Conservation (phyloP, 2,329 filamentous ascomycete genomes). For the Apiospora arundinis region DNA sequence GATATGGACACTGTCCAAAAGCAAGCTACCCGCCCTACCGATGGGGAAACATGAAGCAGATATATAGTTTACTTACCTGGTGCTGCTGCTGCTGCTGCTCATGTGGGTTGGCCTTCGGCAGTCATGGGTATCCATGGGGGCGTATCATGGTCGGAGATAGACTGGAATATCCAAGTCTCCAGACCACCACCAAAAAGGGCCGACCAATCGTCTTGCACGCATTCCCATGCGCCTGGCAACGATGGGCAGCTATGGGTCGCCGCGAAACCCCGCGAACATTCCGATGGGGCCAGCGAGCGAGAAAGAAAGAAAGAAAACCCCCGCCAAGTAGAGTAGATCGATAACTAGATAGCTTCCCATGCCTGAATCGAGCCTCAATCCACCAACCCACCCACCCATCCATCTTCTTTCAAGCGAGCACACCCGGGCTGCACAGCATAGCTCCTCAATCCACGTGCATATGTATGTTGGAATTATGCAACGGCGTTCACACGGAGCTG, state of each 20-base stretch:
- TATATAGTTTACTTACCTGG: neutral
- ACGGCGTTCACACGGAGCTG: neutral
- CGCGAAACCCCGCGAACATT: constrained; percentile 18
- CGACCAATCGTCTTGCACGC: constrained; percentile 12
- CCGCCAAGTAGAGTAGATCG: neutral
- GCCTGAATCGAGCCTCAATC: neutral
- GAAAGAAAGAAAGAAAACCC: neutral
- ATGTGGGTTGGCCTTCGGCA: neutral
- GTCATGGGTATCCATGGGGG: constrained; percentile 9
- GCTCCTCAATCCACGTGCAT: neutral
- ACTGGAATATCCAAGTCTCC: neutral
- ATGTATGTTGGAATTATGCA: neutral
- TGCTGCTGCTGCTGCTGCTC: neutral
- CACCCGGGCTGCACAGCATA: neutral
- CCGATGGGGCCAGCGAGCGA: neutral
- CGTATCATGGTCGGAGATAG: neutral
- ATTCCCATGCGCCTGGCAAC: constrained; percentile 5
- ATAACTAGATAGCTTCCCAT: neutral
- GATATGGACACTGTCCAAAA: neutral
- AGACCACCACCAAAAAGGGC: neutral
- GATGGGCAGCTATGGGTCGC: constrained; percentile 7
- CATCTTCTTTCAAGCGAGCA: neutral
- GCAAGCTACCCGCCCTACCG: neutral
- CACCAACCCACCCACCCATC: neutral
- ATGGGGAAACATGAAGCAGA: neutral